These are phyloP conservation scores for Rhodotorula kratochvilovae DNA, from an alignment of 768 basidiomycete species.

Conservation along the genomic window DNA sequence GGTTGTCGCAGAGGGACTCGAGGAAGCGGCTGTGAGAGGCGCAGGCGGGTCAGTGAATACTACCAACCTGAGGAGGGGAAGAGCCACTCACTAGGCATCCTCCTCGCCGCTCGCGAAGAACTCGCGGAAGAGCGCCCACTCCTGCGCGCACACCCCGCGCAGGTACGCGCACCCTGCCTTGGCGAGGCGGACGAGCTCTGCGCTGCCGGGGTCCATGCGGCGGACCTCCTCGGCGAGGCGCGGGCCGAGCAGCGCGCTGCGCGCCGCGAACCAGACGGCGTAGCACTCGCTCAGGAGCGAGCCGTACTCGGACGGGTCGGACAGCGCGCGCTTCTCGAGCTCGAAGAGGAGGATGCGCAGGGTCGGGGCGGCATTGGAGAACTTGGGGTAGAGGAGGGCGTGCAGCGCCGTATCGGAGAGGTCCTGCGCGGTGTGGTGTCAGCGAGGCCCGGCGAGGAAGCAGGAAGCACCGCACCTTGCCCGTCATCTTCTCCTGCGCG, in stretches of 20 bases:
- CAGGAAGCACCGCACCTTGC: conserved; percentile 57
- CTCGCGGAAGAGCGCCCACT: conserved; percentile 75
- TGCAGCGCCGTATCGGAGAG: conserved; percentile 63
- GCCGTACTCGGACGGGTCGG: conserved; percentile 69
- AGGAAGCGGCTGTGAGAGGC: conserved; percentile 64
- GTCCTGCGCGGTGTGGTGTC: conserved; percentile 10
- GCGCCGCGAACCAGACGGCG: conserved; percentile 68
- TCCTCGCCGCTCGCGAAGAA: conserved; percentile 84
- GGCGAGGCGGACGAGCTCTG: conserved; percentile 84
- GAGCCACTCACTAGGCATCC: conserved; percentile 58
- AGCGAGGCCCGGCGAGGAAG: not conserved
- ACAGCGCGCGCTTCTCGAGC: conserved; percentile 62
- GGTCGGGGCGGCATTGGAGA: conserved; percentile 64
- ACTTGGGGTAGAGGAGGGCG: conserved; percentile 84
- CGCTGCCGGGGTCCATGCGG: conserved; percentile 69
- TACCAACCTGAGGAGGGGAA: not conserved
- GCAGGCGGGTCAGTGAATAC: not conserved
- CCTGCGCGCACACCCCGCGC: conserved; percentile 83
- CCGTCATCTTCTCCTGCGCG: conserved; percentile 66
- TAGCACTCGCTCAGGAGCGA: conserved; percentile 82
- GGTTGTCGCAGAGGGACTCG: conserved; percentile 83
- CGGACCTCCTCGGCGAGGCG: conserved; percentile 76
- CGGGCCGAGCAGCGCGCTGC: conserved; percentile 67
- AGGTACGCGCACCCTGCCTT: conserved; percentile 86
- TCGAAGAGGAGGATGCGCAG: conserved; percentile 75